Evolutionary conservation across 2,329 filamentous ascomycete species (phyloP), one percentile per base, ranked within the genome.

Genomic region (Xenoacremonium recifei): DNA sequence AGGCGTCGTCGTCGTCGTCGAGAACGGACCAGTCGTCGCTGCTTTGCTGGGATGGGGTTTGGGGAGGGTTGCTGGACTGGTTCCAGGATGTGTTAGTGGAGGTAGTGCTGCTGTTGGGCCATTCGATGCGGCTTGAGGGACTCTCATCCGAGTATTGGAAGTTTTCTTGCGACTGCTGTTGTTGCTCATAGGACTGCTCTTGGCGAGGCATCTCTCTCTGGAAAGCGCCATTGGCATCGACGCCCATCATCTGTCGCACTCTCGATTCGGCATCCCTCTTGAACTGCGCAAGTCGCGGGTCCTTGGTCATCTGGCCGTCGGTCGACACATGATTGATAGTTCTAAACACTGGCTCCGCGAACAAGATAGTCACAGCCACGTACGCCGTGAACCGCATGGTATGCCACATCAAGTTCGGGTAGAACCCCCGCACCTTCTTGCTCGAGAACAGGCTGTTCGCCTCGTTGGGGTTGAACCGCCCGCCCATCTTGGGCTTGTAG

Each of bases 1-100:
- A 75, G 27, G 67, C 70, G 41, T 74, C 70, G 27, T 73, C 70
- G 5, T 64, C 57, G 16, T 59, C 54, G 18, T 55, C 45, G 34
- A 60, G 42, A 29, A 46, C 40, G 33, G 47, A 53, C 63, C 61
- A 65, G 17, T 32, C 39, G n/a, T 42, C 9, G n/a, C 12, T 10
- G 6, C 12, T 34, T 23, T 40, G 36, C 16, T 49, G 51, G 12
- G 29, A 42, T 40, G 49, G 46, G 21, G 48, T 37, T 16, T 37
- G 20, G 32, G 40, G 13, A 3, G 40, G n/a, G 16, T 40, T 15
- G 29, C 7, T 35, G 11, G 38, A 21, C 10, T 33, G 33, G 11
- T 21, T 16, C 19, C 39, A 19, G 15, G 40, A 29, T 19, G 20
- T 18, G 17, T 39, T 25, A 21, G 37, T 33, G 23, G 41, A 38